Evolutionary conservation across 208 protist species (phyloP).

Genomic region (Angomonas deanei): DNA sequence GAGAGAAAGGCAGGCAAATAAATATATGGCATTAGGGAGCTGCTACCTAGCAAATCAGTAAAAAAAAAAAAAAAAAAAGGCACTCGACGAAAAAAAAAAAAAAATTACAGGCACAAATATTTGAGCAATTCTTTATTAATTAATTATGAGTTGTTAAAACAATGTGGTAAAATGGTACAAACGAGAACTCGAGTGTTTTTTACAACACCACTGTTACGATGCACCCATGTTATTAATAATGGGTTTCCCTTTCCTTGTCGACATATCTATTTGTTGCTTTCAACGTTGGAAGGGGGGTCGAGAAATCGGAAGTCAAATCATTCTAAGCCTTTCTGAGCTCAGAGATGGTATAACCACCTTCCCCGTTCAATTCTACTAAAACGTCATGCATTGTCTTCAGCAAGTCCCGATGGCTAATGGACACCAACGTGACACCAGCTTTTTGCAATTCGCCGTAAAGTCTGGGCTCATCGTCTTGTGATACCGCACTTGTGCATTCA

Average conservation of each 20-base stretch:
- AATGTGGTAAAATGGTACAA: no score
- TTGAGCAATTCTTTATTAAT: no score
- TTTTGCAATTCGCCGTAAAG: conserved; percentile 67
- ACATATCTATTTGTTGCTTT: neutral
- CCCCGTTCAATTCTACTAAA: conserved; percentile 56
- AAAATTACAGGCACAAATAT: no score
- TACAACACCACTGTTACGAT: no score
- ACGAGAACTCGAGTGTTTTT: no score
- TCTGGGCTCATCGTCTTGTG: conserved; percentile 68
- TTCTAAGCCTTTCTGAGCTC: neutral
- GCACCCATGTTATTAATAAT: no score
- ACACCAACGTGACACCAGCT: conserved; percentile 75
- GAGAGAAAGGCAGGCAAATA: neutral
- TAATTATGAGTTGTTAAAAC: no score
- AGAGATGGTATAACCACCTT: conserved; percentile 42
- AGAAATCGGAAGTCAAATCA: no score
- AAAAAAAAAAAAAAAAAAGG: conserved; percentile 30
- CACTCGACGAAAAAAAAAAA: no score
- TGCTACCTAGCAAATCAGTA: conserved; percentile 3
- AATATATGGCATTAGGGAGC: neutral
- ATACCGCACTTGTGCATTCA: conserved; percentile 89
- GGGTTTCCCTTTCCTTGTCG: no score
- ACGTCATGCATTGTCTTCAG: conserved; percentile 53
- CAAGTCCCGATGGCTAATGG: conserved; percentile 75
- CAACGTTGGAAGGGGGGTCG: neutral